These are phyloP conservation scores for Staphylotrichum longicolle DNA, from an alignment of 495 filamentous ascomycete species.

Conservation along the genomic window DNA sequence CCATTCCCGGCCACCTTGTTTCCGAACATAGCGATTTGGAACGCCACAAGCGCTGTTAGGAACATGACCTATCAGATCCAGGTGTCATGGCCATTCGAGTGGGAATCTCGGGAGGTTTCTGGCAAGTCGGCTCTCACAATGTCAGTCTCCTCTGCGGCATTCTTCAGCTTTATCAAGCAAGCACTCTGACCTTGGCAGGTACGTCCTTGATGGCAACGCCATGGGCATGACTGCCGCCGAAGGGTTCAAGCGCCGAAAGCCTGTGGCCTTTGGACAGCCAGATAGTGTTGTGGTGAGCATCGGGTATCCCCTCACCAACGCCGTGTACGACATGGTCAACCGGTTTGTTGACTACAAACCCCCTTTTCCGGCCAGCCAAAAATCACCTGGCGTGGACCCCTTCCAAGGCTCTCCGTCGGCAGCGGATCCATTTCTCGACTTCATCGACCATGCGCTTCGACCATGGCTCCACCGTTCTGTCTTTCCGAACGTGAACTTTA, in stretches of 20 bases:
- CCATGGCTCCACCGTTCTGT: slow-evolving; percentile 22
- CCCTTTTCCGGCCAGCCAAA: slow-evolving; percentile 9
- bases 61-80: slow-evolving; percentile 27
- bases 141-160: not conserved
- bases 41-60: slow-evolving; percentile 20
- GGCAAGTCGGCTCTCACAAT: slow-evolving; percentile 23
- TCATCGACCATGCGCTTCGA: slow-evolving; percentile 19
- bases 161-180: not conserved
- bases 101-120: slow-evolving; percentile 16
- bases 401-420: slow-evolving; percentile 2
- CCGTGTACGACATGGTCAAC: slow-evolving; percentile 21
- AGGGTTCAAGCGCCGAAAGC: slow-evolving; percentile 24
- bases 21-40: slow-evolving; percentile 27
- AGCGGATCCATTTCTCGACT: slow-evolving; percentile 23
- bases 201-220: slow-evolving; percentile 33
- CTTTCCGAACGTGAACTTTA: slow-evolving; percentile 24
- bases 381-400: too few species aligned
- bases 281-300: slow-evolving; percentile 30
- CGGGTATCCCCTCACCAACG: slow-evolving; percentile 30
- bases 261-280: slow-evolving; percentile 19
- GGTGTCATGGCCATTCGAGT: slow-evolving; percentile 28
- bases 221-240: slow-evolving; percentile 28
- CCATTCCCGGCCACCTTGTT: slow-evolving; percentile 27
- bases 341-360: slow-evolving; percentile 23
- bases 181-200: not conserved